Base-by-base conservation (phyloP, 768 basidiomycete genomes). In the Termitomyces sp. region DNA sequence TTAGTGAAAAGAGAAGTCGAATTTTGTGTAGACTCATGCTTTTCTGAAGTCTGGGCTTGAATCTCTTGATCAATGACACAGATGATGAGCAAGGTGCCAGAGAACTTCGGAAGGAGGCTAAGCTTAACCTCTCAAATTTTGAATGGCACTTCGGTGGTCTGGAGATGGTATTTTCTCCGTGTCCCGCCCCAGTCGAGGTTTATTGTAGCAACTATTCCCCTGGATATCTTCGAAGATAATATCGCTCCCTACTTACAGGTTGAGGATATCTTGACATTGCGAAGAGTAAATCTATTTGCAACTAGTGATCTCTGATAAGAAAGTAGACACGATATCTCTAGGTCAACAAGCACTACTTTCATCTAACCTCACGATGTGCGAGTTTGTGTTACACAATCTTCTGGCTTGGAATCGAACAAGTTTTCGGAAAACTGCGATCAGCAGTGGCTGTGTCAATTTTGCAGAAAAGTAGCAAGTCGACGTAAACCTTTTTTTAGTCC, bases 291-390 rank as follows among this genome's bases (percentile, higher is more conserved):
- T 67, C n/a, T 34, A 1, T 25, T 25, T 25, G 25, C 25, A 25
- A 25, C 25, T 25, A 25, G 25, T 25, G 25, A 25, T 25, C 25
- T 25, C 25, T 25, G 10, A 25, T 4, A 11, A 25, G n/a, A 25
- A 25, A 25, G 49, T 7, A 47, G 32, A 52, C n/a, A 36, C 14
- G 49, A 61, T 8, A 11, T 14, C 15, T 53, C 4, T 60, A 88
- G 89, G 83, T 85, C 34, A 83, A 79, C 75, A 85, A 79, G 65
- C 67, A 79, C 4, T 20, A 20, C 20, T 20, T 82, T 66, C 71
- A 84, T 32, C 77, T 90, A 25, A 25, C 25, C 25, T 25, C 25
- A 25, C 25, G 25, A 25, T 25, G 25, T 25, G 25, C 25, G 25
- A 25, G 25, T 25, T 25, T 25, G 25, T 25, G 25, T 25, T 25